These are phyloP conservation scores for Alternaria hordeiaustralica DNA, from an alignment of 2,329 filamentous ascomycete species.

Conservation along the genomic window DNA sequence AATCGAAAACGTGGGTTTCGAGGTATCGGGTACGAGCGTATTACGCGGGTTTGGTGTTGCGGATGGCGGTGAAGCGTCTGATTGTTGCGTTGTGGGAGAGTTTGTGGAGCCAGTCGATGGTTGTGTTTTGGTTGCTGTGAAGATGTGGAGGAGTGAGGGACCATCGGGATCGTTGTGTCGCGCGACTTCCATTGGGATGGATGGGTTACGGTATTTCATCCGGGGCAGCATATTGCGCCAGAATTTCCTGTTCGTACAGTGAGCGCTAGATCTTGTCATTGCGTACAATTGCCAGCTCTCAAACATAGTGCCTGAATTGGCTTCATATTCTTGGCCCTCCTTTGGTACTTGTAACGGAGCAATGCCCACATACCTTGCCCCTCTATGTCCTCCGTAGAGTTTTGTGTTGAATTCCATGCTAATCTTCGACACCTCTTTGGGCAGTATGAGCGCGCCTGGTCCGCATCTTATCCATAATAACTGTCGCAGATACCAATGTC, in stretches of 20 bases:
- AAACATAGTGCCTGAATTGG: too few relatives aligned
- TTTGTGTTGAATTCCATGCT: slow-evolving; percentile 73
- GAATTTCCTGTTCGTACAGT: slow-evolving; percentile 71
- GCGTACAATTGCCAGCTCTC: background rate
- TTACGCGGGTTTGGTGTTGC: slow-evolving; percentile 30
- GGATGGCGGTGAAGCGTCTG: slow-evolving; percentile 21
- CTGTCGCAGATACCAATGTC: slow-evolving; percentile 51
- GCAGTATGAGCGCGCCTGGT: slow-evolving; percentile 81
- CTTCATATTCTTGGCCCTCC: background rate
- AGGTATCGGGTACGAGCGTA: slow-evolving; percentile 36
- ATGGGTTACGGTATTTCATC: slow-evolving; percentile 93
- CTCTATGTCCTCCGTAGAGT: slow-evolving; percentile 71
- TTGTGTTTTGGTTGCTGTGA: slow-evolving; percentile 35
- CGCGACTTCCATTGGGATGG: slow-evolving; percentile 81
- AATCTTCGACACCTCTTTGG: slow-evolving; percentile 75
- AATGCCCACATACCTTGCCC: slow-evolving; percentile 65
- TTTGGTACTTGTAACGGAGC: background rate
- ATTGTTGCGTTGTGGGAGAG: slow-evolving; percentile 24
- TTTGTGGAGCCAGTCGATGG: slow-evolving; percentile 14
- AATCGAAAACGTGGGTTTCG: slow-evolving; percentile 52
- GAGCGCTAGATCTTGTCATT: background rate
- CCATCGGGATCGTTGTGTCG: slow-evolving; percentile 61
- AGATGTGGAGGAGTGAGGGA: slow-evolving; percentile 41
- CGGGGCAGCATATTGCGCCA: slow-evolving; percentile 82
- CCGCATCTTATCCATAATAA: slow-evolving; percentile 78